Evolutionary conservation across 2,329 filamentous ascomycete species (phyloP).

Genomic region (Cladophialophora immunda): DNA sequence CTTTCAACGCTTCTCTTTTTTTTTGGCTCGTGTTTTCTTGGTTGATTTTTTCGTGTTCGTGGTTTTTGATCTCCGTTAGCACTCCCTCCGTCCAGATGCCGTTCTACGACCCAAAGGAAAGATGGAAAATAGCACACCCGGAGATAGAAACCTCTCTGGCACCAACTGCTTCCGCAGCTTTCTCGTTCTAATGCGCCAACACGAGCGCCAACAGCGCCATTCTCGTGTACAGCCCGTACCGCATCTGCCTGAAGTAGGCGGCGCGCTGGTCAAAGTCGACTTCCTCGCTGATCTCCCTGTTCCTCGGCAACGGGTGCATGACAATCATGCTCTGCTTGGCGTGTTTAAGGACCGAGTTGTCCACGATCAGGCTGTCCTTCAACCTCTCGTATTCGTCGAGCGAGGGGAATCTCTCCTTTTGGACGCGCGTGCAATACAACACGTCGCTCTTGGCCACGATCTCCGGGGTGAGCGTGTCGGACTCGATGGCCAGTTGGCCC

Average conservation of each 20-base stretch:
- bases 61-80: background rate
- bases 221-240: constrained; percentile 95
- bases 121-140: background rate
- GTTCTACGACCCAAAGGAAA: background rate
- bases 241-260: constrained; percentile 98
- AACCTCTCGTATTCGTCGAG: constrained; percentile 82
- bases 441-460: constrained; percentile 88
- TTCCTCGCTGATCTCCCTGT: constrained; percentile 92
- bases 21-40: background rate
- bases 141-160: background rate
- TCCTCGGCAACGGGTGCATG: constrained; percentile 93
- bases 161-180: background rate
- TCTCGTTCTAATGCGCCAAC: constrained; percentile 64
- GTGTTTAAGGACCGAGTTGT: constrained; percentile 87
- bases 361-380: constrained; percentile 87
- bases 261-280: constrained; percentile 97
- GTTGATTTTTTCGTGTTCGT: background rate
- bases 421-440: constrained; percentile 94
- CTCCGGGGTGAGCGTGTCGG: constrained; percentile 81
- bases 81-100: background rate
- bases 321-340: constrained; percentile 94
- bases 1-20: background rate
- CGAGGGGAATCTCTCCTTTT: constrained; percentile 93
- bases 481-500: constrained; percentile 79
- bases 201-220: constrained; percentile 97